phyloP scores from a whole-genome alignment of 768 basidiomycete genomes.

The Termitomyces sp. region DNA sequence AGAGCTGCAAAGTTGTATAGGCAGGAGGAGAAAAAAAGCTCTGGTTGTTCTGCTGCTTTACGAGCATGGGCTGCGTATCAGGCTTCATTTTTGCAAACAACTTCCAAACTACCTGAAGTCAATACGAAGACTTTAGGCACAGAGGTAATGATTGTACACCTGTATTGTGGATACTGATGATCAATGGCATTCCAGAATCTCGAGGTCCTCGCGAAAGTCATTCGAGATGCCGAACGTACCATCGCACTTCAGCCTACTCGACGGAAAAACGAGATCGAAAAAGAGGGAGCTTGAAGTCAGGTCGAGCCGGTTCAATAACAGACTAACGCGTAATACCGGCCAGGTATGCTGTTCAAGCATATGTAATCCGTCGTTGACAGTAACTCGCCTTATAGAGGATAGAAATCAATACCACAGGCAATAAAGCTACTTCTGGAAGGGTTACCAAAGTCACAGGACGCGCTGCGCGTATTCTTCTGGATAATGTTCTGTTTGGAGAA shows the following conservation, averaged over 20 bases:
- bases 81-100: slow-evolving; percentile 21
- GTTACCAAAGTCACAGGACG: slow-evolving; percentile 33
- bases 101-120: slow-evolving; percentile 16
- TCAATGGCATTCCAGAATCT: slow-evolving; percentile 27
- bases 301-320: slow-evolving; percentile 39
- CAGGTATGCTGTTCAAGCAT: slow-evolving; percentile 18
- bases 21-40: slow-evolving; percentile 15
- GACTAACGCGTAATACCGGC: slow-evolving; percentile 22
- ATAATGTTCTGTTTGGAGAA: slow-evolving; percentile 17
- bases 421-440: slow-evolving; percentile 15
- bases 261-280: slow-evolving; percentile 41
- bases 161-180: not conserved
- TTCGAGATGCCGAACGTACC: slow-evolving; percentile 31
- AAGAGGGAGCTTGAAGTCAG: slow-evolving; percentile 23
- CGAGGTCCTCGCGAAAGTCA: slow-evolving; percentile 27
- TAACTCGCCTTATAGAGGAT: slow-evolving; percentile 11
- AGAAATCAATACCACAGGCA: slow-evolving; percentile 14
- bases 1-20: slow-evolving; percentile 25
- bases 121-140: slow-evolving; percentile 19
- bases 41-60: slow-evolving; percentile 22
- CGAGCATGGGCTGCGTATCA: slow-evolving; percentile 42
- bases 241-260: slow-evolving; percentile 35
- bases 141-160: slow-evolving; percentile 18
- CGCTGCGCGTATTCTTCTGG: slow-evolving; percentile 23
- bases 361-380: not conserved